A percentile compares a stretch with the other conserved stretches of the same genome.
Conservation (phyloP, 768 basidiomycete species). For the Mycena pura region DNA sequence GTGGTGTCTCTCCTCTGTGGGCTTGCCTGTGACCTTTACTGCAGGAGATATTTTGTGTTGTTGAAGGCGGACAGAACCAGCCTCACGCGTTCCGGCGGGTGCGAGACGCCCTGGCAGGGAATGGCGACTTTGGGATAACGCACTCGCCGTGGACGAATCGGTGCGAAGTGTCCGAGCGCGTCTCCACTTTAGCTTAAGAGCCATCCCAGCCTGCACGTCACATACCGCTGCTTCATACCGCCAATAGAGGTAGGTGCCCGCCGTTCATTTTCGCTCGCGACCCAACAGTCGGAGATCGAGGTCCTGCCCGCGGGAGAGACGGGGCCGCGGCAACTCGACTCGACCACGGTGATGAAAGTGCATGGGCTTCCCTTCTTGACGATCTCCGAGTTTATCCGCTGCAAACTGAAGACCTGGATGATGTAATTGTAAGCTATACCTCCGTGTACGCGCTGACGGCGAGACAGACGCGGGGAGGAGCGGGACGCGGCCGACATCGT, state of each 20-base stretch:
- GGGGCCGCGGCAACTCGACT: constrained; percentile 77
- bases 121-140: constrained; percentile 67
- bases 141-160: constrained; percentile 89
- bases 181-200: constrained; percentile 14
- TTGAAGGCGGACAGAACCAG: constrained; percentile 69
- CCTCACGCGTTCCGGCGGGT: constrained; percentile 81
- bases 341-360: constrained; percentile 68
- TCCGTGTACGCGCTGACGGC: constrained; percentile 49
- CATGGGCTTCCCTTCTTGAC: constrained; percentile 81
- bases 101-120: constrained; percentile 73
- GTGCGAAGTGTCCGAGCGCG: constrained; percentile 43
- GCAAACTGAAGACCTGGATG: constrained; percentile 84
- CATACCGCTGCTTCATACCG: constrained; percentile 79
- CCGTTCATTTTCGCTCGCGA: background rate
- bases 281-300: constrained; percentile 65
- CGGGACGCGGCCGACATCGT: constrained; percentile 80
- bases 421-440: too few relatives aligned
- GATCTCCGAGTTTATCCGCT: constrained; percentile 85
- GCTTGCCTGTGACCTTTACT: constrained; percentile 18
- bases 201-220: constrained; percentile 69
- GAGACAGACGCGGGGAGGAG: constrained; percentile 67
- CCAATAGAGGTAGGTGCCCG: constrained; percentile 67
- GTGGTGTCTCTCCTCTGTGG: constrained; percentile 2
- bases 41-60: constrained; percentile 89
- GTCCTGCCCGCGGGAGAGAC: constrained; percentile 83